Evolutionary conservation across 2,329 filamentous ascomycete species (phyloP).

Genomic region (Parascedosporium putredinis): DNA sequence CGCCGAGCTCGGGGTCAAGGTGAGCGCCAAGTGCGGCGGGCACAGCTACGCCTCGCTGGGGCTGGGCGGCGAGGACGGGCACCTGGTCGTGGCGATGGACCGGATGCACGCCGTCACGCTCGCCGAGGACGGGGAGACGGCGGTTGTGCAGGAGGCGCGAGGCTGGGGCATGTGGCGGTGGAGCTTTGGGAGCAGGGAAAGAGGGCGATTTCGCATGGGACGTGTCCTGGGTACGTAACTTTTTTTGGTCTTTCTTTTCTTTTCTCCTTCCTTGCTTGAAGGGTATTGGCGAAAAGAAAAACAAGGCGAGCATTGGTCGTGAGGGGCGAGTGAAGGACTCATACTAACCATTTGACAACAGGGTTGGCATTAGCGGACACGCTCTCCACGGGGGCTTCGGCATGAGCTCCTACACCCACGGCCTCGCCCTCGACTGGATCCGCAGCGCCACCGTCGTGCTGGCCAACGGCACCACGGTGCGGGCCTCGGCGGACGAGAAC

Average conservation of each 20-base stretch:
- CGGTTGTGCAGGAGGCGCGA: slow-evolving; percentile 28
- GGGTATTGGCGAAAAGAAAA: background rate
- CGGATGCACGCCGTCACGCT: slow-evolving; percentile 25
- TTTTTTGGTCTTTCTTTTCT: too few relatives aligned
- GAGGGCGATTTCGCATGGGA: slow-evolving; percentile 30
- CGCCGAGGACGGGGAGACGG: slow-evolving; percentile 18
- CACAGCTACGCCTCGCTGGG: slow-evolving; percentile 43
- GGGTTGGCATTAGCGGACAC: slow-evolving; percentile 35
- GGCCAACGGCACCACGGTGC: slow-evolving; percentile 33
- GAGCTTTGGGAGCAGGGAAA: slow-evolving; percentile 23
- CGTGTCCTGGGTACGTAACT: slow-evolving; percentile 23
- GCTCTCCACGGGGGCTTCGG: slow-evolving; percentile 31
- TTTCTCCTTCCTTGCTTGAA: too few relatives aligned
- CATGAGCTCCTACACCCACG: slow-evolving; percentile 15
- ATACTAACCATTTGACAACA: slow-evolving; percentile 3
- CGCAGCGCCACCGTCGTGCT: slow-evolving; percentile 35
- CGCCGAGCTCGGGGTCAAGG: slow-evolving; percentile 27
- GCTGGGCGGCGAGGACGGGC: slow-evolving; percentile 29
- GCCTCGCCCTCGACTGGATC: slow-evolving; percentile 24
- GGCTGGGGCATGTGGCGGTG: slow-evolving; percentile 31
- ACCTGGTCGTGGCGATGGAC: slow-evolving; percentile 30
- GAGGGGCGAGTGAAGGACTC: too few relatives aligned
- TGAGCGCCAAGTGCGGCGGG: slow-evolving; percentile 40
- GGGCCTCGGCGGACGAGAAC: slow-evolving; percentile 35
- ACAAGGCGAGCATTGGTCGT: too few relatives aligned